Percentiles rank a stretch among this genome's conserved stretches.
These are phyloP conservation scores for Loxodes magnus DNA, from an alignment of 73 alveolate genomes.

Conservation along the genomic window DNA sequence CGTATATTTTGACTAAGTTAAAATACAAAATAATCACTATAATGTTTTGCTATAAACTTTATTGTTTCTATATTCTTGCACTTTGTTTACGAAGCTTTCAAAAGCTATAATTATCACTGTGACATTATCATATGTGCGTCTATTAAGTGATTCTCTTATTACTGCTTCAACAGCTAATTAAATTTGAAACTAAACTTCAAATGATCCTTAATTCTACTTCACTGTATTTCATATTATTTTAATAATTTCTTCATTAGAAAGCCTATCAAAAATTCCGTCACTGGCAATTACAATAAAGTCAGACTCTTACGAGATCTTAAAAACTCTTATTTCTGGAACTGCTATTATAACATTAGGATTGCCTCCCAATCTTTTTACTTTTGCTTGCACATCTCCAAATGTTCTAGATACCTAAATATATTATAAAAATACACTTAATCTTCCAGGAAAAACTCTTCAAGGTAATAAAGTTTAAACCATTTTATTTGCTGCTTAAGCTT, in stretches of 20 bases:
- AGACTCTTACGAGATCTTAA: constrained; percentile 59
- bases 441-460: constrained; percentile 93
- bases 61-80: no score
- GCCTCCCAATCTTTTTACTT: constrained; percentile 78
- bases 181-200: constrained; percentile 66
- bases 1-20: no score
- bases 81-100: constrained; percentile 1
- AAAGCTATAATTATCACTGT: constrained; percentile 57
- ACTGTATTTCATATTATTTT: constrained; percentile 50
- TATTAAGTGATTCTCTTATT: constrained; percentile 66
- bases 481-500: no score
- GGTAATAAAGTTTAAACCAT: no score
- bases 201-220: constrained; percentile 30
- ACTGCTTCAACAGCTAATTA: constrained; percentile 91
- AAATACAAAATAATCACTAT: no score
- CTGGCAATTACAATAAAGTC: constrained; percentile 52
- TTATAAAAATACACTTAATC: no score
- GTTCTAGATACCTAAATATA: constrained; percentile 87
- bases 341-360: constrained; percentile 87
- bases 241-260: constrained; percentile 78
- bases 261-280: constrained; percentile 96
- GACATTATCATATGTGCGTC: constrained; percentile 60
- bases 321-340: constrained; percentile 80
- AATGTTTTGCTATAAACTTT: no score
- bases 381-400: constrained; percentile 95